Conservation (phyloP, 164 flowering plant genomes). For the Brasenia schreberi region DNA sequence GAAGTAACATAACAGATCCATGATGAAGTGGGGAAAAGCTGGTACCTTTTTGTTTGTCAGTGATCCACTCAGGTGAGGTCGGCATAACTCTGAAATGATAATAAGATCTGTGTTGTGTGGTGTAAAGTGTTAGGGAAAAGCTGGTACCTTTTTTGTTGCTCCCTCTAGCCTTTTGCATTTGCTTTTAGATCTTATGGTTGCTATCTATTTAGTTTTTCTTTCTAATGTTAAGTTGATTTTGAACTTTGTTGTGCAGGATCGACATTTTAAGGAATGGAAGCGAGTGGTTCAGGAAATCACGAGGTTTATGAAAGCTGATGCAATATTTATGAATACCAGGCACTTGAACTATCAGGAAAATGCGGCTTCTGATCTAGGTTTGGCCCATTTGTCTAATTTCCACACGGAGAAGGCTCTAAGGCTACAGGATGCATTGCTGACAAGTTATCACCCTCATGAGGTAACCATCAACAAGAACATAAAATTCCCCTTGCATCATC, state of each 20-base stretch:
- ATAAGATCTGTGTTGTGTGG: no score
- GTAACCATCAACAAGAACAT: constrained; percentile 15
- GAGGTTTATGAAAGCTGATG: constrained; percentile 55
- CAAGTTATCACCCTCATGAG: constrained; percentile 91
- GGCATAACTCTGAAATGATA: no score
- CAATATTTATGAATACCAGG: constrained; percentile 32
- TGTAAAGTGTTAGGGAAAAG: no score
- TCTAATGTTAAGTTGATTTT: constrained; percentile 5
- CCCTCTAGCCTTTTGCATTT: background rate
- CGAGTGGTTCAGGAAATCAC: constrained; percentile 73
- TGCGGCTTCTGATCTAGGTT: constrained; percentile 47
- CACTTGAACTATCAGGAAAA: constrained; percentile 60
- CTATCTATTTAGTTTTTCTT: background rate
- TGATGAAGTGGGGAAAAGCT: no score
- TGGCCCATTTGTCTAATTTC: constrained; percentile 64
- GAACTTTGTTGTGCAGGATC: constrained; percentile 35
- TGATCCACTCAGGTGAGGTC: no score
- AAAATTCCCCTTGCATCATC: constrained; percentile 3
- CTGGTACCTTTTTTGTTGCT: no score
- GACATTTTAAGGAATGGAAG: constrained; percentile 89
- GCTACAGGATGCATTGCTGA: constrained; percentile 69
- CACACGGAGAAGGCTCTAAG: constrained; percentile 73
- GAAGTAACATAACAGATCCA: no score
- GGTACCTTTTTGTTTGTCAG: no score
- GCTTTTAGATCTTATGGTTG: background rate